phyloP scores from a whole-genome alignment of 2,329 filamentous ascomycete species.

The Ophiostoma pallidulum region DNA sequence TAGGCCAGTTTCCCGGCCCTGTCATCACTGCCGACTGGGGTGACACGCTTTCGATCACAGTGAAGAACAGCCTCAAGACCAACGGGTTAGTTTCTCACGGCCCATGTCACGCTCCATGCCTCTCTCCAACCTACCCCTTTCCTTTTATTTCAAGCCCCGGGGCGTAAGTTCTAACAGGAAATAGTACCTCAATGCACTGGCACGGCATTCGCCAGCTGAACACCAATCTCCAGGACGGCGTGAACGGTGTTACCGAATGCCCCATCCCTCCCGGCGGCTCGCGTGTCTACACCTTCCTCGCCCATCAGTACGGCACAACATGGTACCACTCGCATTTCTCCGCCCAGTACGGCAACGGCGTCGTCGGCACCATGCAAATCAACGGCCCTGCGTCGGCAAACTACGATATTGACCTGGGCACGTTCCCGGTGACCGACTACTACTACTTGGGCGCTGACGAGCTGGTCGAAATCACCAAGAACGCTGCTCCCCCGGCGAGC shows the following conservation, averaged over 20 bases:
- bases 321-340: conserved; percentile 42
- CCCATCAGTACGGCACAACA: conserved; percentile 28
- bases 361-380: conserved; percentile 40
- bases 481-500: conserved; percentile 21
- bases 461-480: conserved; percentile 25
- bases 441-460: conserved; percentile 35
- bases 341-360: conserved; percentile 39
- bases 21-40: conserved; percentile 17
- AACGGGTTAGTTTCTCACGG: conserved; percentile 14
- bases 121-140: background rate
- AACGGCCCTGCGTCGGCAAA: conserved; percentile 28
- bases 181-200: conserved; percentile 28
- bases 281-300: conserved; percentile 27
- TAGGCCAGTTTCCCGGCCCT: conserved; percentile 14
- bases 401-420: conserved; percentile 45
- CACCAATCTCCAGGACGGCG: conserved; percentile 26
- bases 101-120: background rate
- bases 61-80: conserved; percentile 15
- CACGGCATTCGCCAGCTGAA: conserved; percentile 26
- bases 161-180: conserved; percentile 4
- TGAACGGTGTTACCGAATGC: conserved; percentile 36
- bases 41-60: conserved; percentile 14
- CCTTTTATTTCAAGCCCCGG: no score
- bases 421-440: conserved; percentile 45
- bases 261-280: conserved; percentile 40